Percentiles rank a stretch among this genome's conserved stretches.
phyloP scores from a whole-genome alignment of 768 basidiomycete genomes.

The Panus rudis region DNA sequence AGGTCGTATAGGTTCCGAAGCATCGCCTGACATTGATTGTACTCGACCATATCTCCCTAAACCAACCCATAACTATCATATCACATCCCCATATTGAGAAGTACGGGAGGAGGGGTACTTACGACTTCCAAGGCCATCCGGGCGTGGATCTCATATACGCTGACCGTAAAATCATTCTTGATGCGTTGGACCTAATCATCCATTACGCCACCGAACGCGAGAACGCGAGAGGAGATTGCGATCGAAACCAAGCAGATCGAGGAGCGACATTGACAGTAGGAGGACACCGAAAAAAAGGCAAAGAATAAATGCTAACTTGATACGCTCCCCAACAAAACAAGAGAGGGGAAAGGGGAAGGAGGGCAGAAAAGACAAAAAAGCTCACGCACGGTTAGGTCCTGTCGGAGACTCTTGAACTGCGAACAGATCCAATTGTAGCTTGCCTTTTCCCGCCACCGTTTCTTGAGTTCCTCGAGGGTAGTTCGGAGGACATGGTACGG shows the following conservation, averaged over 20 bases:
- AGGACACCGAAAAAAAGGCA: constrained; percentile 9
- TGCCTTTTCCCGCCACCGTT: constrained; percentile 73
- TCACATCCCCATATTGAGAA: background rate
- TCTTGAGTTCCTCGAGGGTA: constrained; percentile 82
- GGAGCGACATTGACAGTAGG: background rate
- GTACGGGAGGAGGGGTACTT: constrained; percentile 20
- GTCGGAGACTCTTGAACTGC: constrained; percentile 95
- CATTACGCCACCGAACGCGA: too few relatives aligned
- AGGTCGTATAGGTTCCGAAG: constrained; percentile 88
- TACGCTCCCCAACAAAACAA: constrained; percentile 7
- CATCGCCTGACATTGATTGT: constrained; percentile 94
- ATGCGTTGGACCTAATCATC: constrained; percentile 98
- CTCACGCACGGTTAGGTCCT: constrained; percentile 87
- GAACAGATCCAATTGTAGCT: constrained; percentile 91
- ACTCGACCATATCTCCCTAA: constrained; percentile 96
- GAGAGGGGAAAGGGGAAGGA: constrained; percentile 1
- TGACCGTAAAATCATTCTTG: constrained; percentile 95
- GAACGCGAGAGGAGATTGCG: too few relatives aligned
- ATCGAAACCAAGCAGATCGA: background rate
- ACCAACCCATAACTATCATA: constrained; percentile 5
- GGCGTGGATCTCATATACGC: constrained; percentile 97
- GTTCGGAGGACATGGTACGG: constrained; percentile 79
- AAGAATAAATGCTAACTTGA: constrained; percentile 11
- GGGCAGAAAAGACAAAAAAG: constrained; percentile 6
- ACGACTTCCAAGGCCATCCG: constrained; percentile 94